Conservation (phyloP, 2,329 filamentous ascomycete genomes). For the Monilinia laxa region DNA sequence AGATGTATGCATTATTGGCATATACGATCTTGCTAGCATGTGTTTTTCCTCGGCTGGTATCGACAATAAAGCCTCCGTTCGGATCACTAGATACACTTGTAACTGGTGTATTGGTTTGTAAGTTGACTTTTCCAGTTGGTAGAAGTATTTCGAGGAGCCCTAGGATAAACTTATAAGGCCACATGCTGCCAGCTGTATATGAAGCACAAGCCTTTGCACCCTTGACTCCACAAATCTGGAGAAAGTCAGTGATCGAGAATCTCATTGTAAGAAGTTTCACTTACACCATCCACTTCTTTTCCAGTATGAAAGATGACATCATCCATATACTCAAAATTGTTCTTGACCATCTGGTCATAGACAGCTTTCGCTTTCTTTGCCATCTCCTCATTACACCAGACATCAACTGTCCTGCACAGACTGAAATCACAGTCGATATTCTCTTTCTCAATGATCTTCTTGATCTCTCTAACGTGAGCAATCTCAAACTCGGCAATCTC, state of each 20-base stretch:
- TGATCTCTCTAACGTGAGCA: slow-evolving; percentile 42
- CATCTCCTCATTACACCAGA: slow-evolving; percentile 16
- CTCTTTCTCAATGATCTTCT: slow-evolving; percentile 43
- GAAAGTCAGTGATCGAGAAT: not conserved
- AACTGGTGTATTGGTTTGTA: slow-evolving; percentile 54
- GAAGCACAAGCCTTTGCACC: slow-evolving; percentile 29
- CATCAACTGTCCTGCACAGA: slow-evolving; percentile 37
- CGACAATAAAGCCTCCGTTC: slow-evolving; percentile 46
- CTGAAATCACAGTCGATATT: slow-evolving; percentile 46
- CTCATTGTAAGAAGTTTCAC: not conserved
- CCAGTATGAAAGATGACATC: slow-evolving; percentile 19
- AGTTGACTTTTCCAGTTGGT: slow-evolving; percentile 46
- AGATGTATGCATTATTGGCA: slow-evolving; percentile 68
- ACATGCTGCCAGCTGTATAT: slow-evolving; percentile 41
- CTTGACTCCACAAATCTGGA: slow-evolving; percentile 33
- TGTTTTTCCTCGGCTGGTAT: slow-evolving; percentile 56
- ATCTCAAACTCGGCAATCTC: slow-evolving; percentile 42
- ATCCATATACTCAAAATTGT: slow-evolving; percentile 20
- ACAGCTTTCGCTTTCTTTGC: slow-evolving; percentile 9
- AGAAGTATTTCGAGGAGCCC: slow-evolving; percentile 52
- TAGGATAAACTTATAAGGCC: slow-evolving; percentile 61
- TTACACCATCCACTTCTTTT: slow-evolving; percentile 15
- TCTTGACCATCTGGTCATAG: slow-evolving; percentile 17
- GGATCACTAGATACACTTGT: slow-evolving; percentile 26
- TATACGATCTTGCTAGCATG: slow-evolving; percentile 56